A percentile compares a stretch with the other conserved stretches of the same genome.
phyloP scores from a whole-genome alignment of 176 grass and related monocot species.

The Urochloa ruziziensis region DNA sequence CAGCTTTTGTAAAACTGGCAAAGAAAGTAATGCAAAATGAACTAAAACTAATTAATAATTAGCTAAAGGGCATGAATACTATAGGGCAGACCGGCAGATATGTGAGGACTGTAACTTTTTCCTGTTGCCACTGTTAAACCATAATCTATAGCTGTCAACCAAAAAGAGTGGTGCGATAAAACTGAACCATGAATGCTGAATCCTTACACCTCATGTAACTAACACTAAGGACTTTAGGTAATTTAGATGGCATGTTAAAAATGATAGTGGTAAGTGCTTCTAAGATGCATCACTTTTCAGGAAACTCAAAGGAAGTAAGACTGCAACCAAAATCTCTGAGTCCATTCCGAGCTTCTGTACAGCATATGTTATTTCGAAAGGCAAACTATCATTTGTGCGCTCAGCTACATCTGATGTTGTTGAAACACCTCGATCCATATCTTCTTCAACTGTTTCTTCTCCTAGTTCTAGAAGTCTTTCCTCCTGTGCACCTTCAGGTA shows the following conservation, averaged over 20 bases:
- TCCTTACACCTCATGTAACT: not conserved
- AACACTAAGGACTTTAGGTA: not conserved
- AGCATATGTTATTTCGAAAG: constrained; percentile 66
- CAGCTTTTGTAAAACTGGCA: not conserved
- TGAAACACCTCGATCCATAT: constrained; percentile 29
- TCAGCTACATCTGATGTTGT: constrained; percentile 44
- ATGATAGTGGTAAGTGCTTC: not conserved
- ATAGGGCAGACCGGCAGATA: not conserved
- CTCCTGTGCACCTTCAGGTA: constrained; percentile 56
- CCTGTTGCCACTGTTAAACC: not conserved
- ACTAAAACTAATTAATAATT: not conserved
- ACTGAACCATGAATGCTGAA: not conserved
- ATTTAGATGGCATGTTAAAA: not conserved
- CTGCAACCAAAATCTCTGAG: constrained; percentile 68
- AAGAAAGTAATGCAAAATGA: not conserved
- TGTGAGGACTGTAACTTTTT: not conserved
- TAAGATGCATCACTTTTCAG: constrained; percentile 28
- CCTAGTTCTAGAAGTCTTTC: constrained; percentile 50
- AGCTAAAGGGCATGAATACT: not conserved
- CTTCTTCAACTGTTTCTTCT: constrained; percentile 55
- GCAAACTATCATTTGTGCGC: constrained; percentile 70
- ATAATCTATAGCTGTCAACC: not conserved
- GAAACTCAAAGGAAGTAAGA: constrained; percentile 62
- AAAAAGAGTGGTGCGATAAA: constrained; percentile 2
- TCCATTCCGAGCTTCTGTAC: constrained; percentile 82